Evolutionary conservation across 352 stramenopile genomes (phyloP).

Genomic region (Phytopythium vexans): DNA sequence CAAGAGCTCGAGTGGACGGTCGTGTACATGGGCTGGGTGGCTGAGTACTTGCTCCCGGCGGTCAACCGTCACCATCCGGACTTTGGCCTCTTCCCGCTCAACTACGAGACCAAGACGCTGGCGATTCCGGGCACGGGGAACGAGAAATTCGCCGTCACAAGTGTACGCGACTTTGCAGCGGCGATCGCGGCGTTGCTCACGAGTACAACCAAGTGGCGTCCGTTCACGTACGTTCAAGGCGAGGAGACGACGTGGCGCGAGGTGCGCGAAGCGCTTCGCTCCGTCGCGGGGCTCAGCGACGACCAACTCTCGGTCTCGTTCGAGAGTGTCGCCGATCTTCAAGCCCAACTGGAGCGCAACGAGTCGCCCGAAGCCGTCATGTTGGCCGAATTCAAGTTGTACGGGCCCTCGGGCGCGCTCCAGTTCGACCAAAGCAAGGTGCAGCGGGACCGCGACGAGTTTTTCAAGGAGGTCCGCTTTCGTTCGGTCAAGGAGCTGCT

Average conservation of each 20-base stretch:
- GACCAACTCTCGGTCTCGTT: conserved; percentile 22
- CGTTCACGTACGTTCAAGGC: conserved; percentile 28
- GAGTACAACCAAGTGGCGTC: conserved; percentile 22
- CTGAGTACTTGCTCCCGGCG: conserved; percentile 28
- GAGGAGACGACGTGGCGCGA: conserved; percentile 30
- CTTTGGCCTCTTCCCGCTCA: conserved; percentile 14
- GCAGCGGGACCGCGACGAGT: conserved; percentile 20
- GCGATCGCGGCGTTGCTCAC: conserved; percentile 18
- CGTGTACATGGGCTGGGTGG: conserved; percentile 22
- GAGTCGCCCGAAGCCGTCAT: conserved; percentile 5
- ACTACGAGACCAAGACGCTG: conserved; percentile 23
- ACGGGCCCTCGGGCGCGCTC: neutral
- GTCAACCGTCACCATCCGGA: conserved; percentile 23
- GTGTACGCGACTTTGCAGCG: conserved; percentile 17
- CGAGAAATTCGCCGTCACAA: conserved; percentile 20
- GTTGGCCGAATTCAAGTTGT: conserved; percentile 20
- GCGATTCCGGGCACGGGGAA: conserved; percentile 27
- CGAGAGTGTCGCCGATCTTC: conserved; percentile 15
- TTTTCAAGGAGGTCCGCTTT: conserved; percentile 26
- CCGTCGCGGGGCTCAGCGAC: conserved; percentile 11
- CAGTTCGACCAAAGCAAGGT: conserved; percentile 27
- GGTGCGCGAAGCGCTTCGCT: conserved; percentile 17
- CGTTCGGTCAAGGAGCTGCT: conserved; percentile 24
- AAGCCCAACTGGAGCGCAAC: conserved; percentile 6
- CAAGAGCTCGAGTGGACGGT: conserved; percentile 34